phyloP scores from a whole-genome alignment of 2,329 filamentous ascomycete species.

The Podosphaera aphanis region DNA sequence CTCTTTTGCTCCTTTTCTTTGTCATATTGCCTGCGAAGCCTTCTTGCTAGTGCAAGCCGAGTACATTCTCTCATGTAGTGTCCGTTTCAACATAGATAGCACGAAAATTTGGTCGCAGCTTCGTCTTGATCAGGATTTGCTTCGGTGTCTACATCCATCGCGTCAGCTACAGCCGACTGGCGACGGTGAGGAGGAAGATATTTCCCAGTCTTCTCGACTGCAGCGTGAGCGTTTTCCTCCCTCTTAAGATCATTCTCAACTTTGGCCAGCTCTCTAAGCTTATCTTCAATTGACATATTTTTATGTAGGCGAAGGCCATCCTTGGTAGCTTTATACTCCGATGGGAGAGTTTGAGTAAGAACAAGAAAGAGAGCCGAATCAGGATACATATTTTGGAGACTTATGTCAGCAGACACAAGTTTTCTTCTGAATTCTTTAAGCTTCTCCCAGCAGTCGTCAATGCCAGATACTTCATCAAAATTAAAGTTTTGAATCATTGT shows the following conservation, averaged over 20 bases:
- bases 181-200: neutral
- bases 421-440: too few species aligned
- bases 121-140: neutral
- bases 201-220: neutral
- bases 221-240: neutral
- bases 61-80: too few species aligned
- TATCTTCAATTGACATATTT: neutral
- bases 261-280: neutral
- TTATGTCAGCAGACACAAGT: too few species aligned
- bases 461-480: too few species aligned
- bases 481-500: conserved; percentile 1
- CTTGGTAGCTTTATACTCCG: neutral
- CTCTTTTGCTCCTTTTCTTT: too few species aligned
- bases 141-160: neutral
- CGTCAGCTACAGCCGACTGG: neutral
- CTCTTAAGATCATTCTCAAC: neutral
- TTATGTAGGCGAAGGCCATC: neutral
- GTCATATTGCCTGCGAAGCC: too few species aligned
- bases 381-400: too few species aligned
- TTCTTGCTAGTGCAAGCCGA: too few species aligned
- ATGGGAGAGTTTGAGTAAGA: neutral
- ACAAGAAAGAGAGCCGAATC: too few species aligned
- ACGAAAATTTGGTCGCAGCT: too few species aligned
- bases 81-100: too few species aligned
- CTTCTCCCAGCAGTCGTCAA: too few species aligned